Evolutionary conservation across 1,284 basidiomycete genomes (phyloP), one percentile per base, ranked within the genome.

Genomic region (Pisolithus thermaeus): DNA sequence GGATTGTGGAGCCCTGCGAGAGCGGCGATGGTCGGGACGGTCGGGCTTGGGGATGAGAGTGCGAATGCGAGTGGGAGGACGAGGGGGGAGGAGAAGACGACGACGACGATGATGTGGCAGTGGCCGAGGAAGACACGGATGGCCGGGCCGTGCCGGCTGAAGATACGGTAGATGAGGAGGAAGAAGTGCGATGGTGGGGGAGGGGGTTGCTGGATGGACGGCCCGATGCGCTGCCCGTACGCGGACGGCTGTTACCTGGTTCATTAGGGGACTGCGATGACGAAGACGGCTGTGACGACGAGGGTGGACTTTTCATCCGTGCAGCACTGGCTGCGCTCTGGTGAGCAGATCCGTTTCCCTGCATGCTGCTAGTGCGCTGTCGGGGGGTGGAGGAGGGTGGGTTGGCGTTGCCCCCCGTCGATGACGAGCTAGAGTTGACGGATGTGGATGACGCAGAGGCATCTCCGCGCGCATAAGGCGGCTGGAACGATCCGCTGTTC

Each of bases 391-490:
- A 18, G 18, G 18, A 8, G 38, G 38, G 18, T 18, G 38, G 38
- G 18, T 39, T 39, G 38, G 20, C 27, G 44, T 6, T 51, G 45
- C 36, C 56, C 1, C 52, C 55, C 39, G 43, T 63, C 22, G 35
- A 73, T 49, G 80, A 80, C 30, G 73, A 73, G 18, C 78, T 76
- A 7, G 87, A 90, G 62, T 83, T 87, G 58, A 90, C 74, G 0
- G 87, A 89, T 8, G 84, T 81, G 20, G 83, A 80, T 1, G 87
- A 88, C 41, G 79, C 82, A 9, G 87, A 83, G 12, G 87, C 87
- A 53, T 90, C 87, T 27, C 79, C 75, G 51, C 87, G 83, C 28
- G 79, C 83, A 64, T 90, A 89, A 1, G 87, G 87, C 0, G 79
- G 77, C 55, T 78, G 77, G 57, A 79, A 69, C 57, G 78, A 61